Evolutionary conservation across 306 rosid species (phyloP), one percentile per base, ranked within the genome.

Genomic region (Casuarina glauca): DNA sequence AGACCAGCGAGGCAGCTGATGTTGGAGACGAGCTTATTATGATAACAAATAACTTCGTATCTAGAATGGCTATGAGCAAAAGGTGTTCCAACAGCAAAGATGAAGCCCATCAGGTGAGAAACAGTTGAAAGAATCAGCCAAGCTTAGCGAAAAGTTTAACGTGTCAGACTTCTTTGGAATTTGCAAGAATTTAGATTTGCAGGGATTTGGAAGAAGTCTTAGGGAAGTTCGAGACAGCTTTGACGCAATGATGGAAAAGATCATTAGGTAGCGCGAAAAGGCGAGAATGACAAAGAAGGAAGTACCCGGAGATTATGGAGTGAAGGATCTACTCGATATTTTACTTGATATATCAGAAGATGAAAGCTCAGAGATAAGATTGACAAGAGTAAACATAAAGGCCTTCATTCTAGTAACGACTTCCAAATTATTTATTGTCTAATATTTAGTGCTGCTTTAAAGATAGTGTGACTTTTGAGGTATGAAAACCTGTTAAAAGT

Each of bases 131-230:
- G 86, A 80, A 15, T 12, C 74, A 0, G 69, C 85, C 1, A 82
- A 78, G 72, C 82, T 89, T 13, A 0, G 57, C 1, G 91, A 91
- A 45, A 85, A 74, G 80, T 88, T 89, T 52, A 86, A 89, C 51
- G 11, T 89, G n/a, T 85, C 92, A 0, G 93, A 92, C 68, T 86
- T 76, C 44, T 16, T 91, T 49, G 80, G 90, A 87, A 74, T 90
- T 12, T 87, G 79, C 9, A 92, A 82, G 78, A 79, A 75, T 8
- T 73, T 88, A 16, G 93, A 87, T 74, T 70, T 92, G 81, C 88
- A 84, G 7, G 84, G 93, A 11, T 75, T 90, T 76, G 74, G 81
- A 4, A 83, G 74, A 66, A 87, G 67, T 76, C 54, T 83, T 3
- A 72, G 57, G 75, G 81, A 70, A 52, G 78, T 84, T 72, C 46